Conservation (phyloP, 345 rosid species). For the Boechera retrofracta region DNA sequence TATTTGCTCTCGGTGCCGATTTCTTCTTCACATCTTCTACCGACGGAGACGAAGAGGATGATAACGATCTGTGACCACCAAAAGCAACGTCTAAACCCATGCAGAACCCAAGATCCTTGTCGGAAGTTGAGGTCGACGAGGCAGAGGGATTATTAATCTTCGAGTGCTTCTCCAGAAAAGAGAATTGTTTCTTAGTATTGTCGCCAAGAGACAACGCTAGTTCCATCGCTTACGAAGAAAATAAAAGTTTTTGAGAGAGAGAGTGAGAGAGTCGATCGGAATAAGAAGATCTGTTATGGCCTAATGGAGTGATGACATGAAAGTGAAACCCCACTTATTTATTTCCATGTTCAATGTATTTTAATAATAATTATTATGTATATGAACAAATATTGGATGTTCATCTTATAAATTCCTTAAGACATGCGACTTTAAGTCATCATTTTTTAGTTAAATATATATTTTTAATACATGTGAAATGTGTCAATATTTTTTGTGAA, state of each 20-base stretch:
- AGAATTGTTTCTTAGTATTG: constrained; percentile 59
- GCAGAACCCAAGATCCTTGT: constrained; percentile 65
- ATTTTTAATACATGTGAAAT: not conserved
- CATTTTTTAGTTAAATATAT: not conserved
- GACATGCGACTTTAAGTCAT: constrained; percentile 4
- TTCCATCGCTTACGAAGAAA: constrained; percentile 60
- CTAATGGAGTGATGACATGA: constrained; percentile 37
- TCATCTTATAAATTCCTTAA: not conserved
- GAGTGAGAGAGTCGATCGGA: constrained; percentile 18
- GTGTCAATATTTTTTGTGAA: not conserved
- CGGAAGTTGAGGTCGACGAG: constrained; percentile 46
- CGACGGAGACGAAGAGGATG: constrained; percentile 42
- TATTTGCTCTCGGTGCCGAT: not conserved
- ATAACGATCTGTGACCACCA: constrained; percentile 45
- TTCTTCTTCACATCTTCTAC: constrained; percentile 38
- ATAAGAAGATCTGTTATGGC: constrained; percentile 28
- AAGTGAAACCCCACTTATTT: constrained; percentile 42
- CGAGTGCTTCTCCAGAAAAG: constrained; percentile 55
- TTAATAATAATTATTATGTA: not conserved
- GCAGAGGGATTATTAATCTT: constrained; percentile 32
- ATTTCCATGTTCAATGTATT: constrained; percentile 18
- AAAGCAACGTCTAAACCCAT: constrained; percentile 57
- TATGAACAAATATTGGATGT: not conserved
- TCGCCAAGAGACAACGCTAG: constrained; percentile 88
- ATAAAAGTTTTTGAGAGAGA: constrained; percentile 19